Percentiles rank a stretch among this genome's conserved stretches.
These are phyloP conservation scores for Cryptomeria japonica DNA, from an alignment of 75 land plant genomes.

Conservation along the genomic window DNA sequence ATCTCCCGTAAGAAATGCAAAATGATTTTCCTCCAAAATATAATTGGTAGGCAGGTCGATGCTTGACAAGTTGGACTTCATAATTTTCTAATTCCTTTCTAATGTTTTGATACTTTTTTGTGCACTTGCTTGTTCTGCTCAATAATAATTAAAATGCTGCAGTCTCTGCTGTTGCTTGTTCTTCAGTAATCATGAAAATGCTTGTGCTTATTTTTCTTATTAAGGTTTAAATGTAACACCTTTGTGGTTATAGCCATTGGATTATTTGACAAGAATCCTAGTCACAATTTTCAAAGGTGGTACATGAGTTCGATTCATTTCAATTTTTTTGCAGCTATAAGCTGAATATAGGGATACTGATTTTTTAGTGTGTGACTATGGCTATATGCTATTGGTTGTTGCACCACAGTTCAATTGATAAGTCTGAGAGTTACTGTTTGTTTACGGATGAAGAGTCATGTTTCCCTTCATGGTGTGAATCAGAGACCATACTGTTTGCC, in stretches of 20 bases:
- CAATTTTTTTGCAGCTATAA: background rate
- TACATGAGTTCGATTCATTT: background rate
- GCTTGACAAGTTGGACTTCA: background rate
- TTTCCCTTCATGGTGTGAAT: background rate
- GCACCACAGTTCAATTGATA: background rate
- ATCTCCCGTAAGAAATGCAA: background rate
- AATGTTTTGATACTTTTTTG: background rate
- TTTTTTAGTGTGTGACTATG: background rate
- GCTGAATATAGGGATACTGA: background rate
- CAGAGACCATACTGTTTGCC: background rate
- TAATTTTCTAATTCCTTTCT: background rate
- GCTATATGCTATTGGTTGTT: background rate
- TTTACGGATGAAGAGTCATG: background rate
- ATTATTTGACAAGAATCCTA: background rate
- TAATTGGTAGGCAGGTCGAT: background rate
- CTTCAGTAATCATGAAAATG: background rate
- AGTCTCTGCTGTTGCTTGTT: background rate
- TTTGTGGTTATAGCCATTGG: background rate
- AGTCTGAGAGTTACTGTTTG: background rate
- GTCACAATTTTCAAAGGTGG: background rate
- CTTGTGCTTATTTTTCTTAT: background rate
- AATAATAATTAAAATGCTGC: background rate
- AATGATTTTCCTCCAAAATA: background rate
- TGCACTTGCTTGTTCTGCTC: background rate
- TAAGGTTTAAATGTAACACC: background rate